phyloP scores from a whole-genome alignment of 805 yeast species.

The Sporopachydermia lactativora region DNA sequence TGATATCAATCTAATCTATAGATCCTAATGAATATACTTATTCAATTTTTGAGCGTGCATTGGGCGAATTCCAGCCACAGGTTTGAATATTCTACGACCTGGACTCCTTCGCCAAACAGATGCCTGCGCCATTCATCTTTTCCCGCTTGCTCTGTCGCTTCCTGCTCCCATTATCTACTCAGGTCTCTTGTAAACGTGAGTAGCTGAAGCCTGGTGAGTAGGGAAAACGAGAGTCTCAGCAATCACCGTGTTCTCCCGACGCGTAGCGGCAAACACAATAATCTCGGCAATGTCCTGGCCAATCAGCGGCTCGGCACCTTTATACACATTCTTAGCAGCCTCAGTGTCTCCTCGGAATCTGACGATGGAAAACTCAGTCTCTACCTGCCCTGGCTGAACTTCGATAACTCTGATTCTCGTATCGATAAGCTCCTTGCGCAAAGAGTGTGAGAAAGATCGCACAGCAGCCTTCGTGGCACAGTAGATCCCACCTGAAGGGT shows the following conservation, averaged over 20 bases:
- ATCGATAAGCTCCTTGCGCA: conserved; percentile 61
- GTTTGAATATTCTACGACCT: too few species aligned
- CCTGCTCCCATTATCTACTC: not conserved
- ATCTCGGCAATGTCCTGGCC: conserved; percentile 69
- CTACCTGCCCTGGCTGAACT: conserved; percentile 69
- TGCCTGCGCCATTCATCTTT: too few species aligned
- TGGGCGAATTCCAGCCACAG: too few species aligned
- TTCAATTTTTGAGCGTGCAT: too few species aligned
- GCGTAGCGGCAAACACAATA: conserved; percentile 50
- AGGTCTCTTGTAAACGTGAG: conserved; percentile 32
- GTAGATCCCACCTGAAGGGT: conserved; percentile 59
- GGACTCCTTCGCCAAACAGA: too few species aligned
- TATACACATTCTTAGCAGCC: conserved; percentile 51
- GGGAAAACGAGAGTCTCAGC: conserved; percentile 80
- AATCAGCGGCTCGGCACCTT: conserved; percentile 51
- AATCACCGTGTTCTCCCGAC: conserved; percentile 58
- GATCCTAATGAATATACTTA: too few species aligned
- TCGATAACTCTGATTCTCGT: conserved; percentile 61
- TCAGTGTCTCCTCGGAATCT: conserved; percentile 48
- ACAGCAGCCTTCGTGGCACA: conserved; percentile 58
- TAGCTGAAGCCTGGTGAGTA: conserved; percentile 70
- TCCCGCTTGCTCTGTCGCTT: not conserved
- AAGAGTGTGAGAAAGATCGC: conserved; percentile 37
- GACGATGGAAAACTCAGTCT: conserved; percentile 58
- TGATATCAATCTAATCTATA: too few species aligned